Base-by-base conservation (phyloP, 352 stramenopile genomes). In the Pythium brassicae region DNA sequence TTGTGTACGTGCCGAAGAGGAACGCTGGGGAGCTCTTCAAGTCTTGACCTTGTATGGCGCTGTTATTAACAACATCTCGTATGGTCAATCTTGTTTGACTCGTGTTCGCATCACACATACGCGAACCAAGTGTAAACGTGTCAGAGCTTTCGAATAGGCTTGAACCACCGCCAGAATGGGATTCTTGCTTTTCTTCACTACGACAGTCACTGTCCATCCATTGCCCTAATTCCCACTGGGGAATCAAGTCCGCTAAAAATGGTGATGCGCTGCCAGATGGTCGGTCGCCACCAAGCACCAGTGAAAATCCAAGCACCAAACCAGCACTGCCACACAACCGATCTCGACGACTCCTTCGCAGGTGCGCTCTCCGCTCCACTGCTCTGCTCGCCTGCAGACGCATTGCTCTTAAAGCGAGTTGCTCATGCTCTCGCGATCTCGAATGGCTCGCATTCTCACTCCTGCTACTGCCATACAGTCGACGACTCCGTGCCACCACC, bases 241-340 rank as follows among this genome's bases (percentile, higher is more conserved):
- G 9, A 35, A 35, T 35, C 17, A 10, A 11, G 39, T n/a, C n/a
- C 20, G 39, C 19, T n/a, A n/a, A 44, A n/a, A 44, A 44, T 50
- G 44, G 45, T 32, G 26, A 50, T 34, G 25, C 19, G 45, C 25
- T 35, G 29, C 29, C 29, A 35, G 29, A 35, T 35, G 29, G 29
- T 35, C 29, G 29, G 29, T 35, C 29, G 29, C 29, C 51, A 37
- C 39, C 51, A 56, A 56, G 51, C 51, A 50, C 51, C 51, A 56
- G 39, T 25, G 46, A 15, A 20, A 46, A 25, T 19, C 49, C 32
- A 34, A 26, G 20, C 46, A 22, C 37, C 23, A 46, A 29, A 51
- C 51, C 32, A 57, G 19, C 42, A 29, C 20, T 7, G 26, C 29
- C 22, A 23, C 51, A 56, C 51, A 56, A 49, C 39, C 23, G 15